These are phyloP conservation scores for Cordyceps tenuipes DNA, from an alignment of 2,329 filamentous ascomycete species.

Conservation along the genomic window DNA sequence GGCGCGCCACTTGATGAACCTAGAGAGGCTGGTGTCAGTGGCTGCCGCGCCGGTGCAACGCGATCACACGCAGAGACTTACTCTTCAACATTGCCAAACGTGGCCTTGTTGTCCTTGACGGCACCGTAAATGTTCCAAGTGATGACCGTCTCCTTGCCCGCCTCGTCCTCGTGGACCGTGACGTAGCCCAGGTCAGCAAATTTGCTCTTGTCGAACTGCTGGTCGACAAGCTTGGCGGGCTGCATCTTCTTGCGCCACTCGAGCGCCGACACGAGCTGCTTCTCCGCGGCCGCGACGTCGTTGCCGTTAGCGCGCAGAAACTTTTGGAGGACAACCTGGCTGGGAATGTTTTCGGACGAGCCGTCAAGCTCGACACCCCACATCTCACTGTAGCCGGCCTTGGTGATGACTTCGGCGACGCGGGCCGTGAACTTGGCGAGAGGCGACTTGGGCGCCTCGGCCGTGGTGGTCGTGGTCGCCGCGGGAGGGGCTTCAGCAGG, in stretches of 20 bases:
- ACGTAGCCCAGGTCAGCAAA: slow-evolving; percentile 77
- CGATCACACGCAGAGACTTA: slow-evolving; percentile 36
- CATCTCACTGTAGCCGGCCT: slow-evolving; percentile 64
- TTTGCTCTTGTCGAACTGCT: slow-evolving; percentile 57
- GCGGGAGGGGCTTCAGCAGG: slow-evolving; percentile 18
- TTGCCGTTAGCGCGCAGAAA: slow-evolving; percentile 85
- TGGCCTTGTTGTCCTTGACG: slow-evolving; percentile 73
- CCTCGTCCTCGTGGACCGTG: slow-evolving; percentile 55
- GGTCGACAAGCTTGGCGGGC: slow-evolving; percentile 56
- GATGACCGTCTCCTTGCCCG: slow-evolving; percentile 54
- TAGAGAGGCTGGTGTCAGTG: slow-evolving; percentile 26
- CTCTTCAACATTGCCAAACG: slow-evolving; percentile 76
- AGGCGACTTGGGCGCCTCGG: slow-evolving; percentile 22
- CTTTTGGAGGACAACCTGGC: slow-evolving; percentile 81
- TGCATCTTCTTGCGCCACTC: slow-evolving; percentile 74
- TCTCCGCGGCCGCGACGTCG: slow-evolving; percentile 62
- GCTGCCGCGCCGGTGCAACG: background rate
- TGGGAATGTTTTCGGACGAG: slow-evolving; percentile 53
- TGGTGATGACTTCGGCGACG: slow-evolving; percentile 49
- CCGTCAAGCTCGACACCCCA: slow-evolving; percentile 68
- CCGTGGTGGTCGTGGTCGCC: background rate
- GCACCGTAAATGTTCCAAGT: slow-evolving; percentile 93
- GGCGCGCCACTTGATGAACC: slow-evolving; percentile 84
- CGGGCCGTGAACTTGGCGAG: slow-evolving; percentile 49
- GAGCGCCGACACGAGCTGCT: slow-evolving; percentile 71